phyloP scores from a whole-genome alignment of 345 rosid species.

The Acer yangbiense region DNA sequence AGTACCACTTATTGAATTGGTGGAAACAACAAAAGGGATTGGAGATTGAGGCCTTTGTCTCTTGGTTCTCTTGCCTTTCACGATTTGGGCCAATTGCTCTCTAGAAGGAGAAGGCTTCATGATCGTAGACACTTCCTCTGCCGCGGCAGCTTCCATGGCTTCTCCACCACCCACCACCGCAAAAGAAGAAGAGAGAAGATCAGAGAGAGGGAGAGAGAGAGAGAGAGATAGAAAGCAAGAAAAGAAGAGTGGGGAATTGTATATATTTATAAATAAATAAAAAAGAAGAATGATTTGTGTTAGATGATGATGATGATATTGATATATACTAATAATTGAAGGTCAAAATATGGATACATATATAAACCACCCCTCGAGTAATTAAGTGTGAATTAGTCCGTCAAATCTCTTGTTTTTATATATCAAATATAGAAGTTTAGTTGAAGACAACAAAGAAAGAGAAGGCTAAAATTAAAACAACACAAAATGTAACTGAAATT shows the following conservation, averaged over 20 bases:
- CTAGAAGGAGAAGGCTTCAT: conserved; percentile 21
- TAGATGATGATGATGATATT: neutral
- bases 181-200: neutral
- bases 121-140: conserved; percentile 31
- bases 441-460: conserved; percentile 1
- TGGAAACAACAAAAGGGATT: conserved; percentile 39
- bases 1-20: conserved; percentile 9
- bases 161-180: conserved; percentile 18
- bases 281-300: conserved; percentile 18
- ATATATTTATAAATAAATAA: conserved; percentile 29
- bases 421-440: conserved; percentile 12
- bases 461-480: conserved; percentile 16
- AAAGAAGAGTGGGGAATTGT: conserved; percentile 24
- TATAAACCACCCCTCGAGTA: conserved; percentile 24
- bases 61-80: conserved; percentile 85
- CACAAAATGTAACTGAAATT: conserved; percentile 43
- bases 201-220: neutral
- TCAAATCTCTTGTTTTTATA: neutral
- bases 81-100: conserved; percentile 38
- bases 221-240: neutral
- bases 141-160: conserved; percentile 22
- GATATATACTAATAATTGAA: conserved; percentile 10
- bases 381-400: conserved; percentile 29
- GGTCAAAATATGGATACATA: conserved; percentile 22
- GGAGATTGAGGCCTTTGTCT: conserved; percentile 70